Percentiles rank a stretch among this genome's conserved stretches.
Evolutionary conservation across 306 rosid genomes (phyloP).

Genomic region (Citrullus mucosospermus): DNA sequence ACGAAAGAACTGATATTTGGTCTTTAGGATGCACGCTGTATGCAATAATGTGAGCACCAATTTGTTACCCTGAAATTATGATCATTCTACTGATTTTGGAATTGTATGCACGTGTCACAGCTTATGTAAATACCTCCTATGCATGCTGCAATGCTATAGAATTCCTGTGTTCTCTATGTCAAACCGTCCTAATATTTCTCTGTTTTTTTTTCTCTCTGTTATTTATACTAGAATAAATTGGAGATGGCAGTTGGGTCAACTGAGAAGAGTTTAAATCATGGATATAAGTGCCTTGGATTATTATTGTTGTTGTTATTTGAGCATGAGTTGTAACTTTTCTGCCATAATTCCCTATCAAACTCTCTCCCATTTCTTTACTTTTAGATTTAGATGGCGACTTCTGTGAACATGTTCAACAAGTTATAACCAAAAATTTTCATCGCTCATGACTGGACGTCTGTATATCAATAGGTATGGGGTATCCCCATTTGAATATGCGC

Average conservation of each 20-base stretch:
- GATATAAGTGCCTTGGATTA: neutral
- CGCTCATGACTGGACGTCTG: slow-evolving; percentile 7
- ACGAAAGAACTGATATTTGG: slow-evolving; percentile 96
- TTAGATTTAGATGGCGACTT: neutral
- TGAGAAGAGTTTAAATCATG: neutral
- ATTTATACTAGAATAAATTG: neutral
- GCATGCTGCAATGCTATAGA: neutral
- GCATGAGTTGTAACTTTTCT: neutral
- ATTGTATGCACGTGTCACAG: neutral
- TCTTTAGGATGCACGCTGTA: slow-evolving; percentile 96
- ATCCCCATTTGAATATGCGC: slow-evolving; percentile 96
- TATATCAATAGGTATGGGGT: slow-evolving; percentile 61
- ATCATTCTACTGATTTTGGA: neutral
- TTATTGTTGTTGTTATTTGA: neutral
- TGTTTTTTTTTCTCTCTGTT: neutral
- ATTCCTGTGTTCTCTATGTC: neutral
- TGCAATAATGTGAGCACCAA: slow-evolving; percentile 74
- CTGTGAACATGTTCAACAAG: neutral
- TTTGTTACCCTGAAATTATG: neutral
- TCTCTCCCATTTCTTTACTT: neutral
- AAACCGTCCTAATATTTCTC: neutral
- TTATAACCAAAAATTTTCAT: neutral
- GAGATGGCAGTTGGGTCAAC: neutral
- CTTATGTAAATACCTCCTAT: neutral
- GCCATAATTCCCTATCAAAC: neutral